These are phyloP conservation scores for Choricystis sp. DNA, from an alignment of 139 green algal genomes.

Conservation along the genomic window DNA sequence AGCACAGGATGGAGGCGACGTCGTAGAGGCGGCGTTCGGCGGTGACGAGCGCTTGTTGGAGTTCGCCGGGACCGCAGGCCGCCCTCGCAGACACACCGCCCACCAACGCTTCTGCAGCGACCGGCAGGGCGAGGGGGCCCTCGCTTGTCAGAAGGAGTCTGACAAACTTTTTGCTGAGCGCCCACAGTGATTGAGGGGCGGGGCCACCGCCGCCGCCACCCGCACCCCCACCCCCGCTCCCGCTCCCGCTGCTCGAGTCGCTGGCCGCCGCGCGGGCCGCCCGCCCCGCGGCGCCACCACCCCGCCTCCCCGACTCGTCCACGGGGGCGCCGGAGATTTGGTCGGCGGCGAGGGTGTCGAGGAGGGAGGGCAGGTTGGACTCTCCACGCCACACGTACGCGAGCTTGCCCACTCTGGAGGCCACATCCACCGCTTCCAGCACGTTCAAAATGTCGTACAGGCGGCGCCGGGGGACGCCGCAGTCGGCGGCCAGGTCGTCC, in stretches of 20 bases:
- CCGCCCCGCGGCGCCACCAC: no score
- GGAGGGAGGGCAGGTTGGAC: constrained; percentile 23
- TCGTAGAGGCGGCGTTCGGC: constrained; percentile 44
- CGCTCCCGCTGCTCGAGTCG: not conserved
- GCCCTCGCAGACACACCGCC: not conserved
- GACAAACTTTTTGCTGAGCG: constrained; percentile 21
- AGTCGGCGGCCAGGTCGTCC: constrained; percentile 24
- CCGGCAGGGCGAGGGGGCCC: constrained; percentile 18
- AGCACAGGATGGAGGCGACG: constrained; percentile 34
- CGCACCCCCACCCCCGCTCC: not conserved
- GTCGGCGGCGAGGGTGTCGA: constrained; percentile 18
- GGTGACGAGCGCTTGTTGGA: constrained; percentile 21
- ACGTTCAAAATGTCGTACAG: constrained; percentile 81
- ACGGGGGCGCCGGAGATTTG: constrained; percentile 10
- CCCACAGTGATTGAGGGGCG: constrained; percentile 23
- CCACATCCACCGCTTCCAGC: constrained; percentile 51
- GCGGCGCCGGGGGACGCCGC: constrained; percentile 45
- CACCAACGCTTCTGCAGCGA: constrained; percentile 15
- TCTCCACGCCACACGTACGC: constrained; percentile 29
- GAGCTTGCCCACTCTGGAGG: constrained; percentile 27
- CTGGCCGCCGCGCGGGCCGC: no score
- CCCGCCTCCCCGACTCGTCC: constrained; percentile 7
- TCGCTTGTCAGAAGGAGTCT: constrained; percentile 20
- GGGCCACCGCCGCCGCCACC: not conserved
- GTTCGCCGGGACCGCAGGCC: constrained; percentile 7